These are phyloP conservation scores for Macadamia tetraphylla DNA, from an alignment of 164 flowering plant species.

Conservation along the genomic window DNA sequence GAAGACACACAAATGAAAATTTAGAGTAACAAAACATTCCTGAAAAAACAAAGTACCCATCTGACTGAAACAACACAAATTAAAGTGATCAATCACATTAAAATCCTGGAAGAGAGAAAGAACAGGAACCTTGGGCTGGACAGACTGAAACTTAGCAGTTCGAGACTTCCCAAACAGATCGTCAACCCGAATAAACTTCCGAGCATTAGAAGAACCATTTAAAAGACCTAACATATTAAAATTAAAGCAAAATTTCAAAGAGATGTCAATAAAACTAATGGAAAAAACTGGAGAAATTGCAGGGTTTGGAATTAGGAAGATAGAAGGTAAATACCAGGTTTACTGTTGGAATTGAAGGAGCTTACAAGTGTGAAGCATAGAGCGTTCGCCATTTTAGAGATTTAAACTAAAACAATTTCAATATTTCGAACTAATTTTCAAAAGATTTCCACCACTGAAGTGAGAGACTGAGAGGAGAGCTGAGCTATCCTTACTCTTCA, in stretches of 20 bases:
- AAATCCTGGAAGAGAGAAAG: neutral
- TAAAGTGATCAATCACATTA: neutral
- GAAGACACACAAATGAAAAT: no score
- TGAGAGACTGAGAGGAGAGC: neutral
- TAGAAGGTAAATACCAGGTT: slow-evolving; percentile 36
- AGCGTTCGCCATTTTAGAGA: slow-evolving; percentile 41
- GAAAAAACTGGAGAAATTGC: neutral
- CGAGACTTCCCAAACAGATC: slow-evolving; percentile 17
- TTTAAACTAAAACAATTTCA: no score
- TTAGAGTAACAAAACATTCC: no score
- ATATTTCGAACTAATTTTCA: neutral
- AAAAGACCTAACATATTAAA: slow-evolving; percentile 25
- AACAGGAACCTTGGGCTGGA: slow-evolving; percentile 39
- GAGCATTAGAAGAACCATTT: slow-evolving; percentile 21
- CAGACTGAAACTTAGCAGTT: slow-evolving; percentile 26
- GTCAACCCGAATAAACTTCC: slow-evolving; percentile 25
- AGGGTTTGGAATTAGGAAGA: neutral
- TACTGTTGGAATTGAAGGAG: slow-evolving; percentile 29
- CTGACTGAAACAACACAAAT: neutral
- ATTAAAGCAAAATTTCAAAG: neutral
- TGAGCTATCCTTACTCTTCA: no score
- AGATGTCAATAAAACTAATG: neutral
- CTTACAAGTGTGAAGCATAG: slow-evolving; percentile 33
- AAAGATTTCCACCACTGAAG: slow-evolving; percentile 2
- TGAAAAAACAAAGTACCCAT: no score